These are phyloP conservation scores for Leccinum imitatum DNA, from an alignment of 768 basidiomycete species.

Conservation along the genomic window DNA sequence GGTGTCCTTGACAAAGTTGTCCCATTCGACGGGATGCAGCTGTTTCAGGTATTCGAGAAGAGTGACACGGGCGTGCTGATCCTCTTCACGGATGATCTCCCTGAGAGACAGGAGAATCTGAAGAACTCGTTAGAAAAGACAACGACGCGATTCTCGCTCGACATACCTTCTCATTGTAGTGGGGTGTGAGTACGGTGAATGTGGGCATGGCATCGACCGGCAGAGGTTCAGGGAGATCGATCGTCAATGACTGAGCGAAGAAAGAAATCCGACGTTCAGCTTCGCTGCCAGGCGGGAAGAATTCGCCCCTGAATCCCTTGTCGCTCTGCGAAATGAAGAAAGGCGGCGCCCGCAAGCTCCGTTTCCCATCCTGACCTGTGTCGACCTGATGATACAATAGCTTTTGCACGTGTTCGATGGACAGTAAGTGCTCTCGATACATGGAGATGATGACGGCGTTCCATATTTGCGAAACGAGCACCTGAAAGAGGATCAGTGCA, in stretches of 20 bases:
- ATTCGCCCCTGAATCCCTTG: conserved; percentile 79
- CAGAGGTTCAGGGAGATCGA: conserved; percentile 87
- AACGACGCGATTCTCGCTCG: not conserved
- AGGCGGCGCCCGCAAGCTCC: conserved; percentile 90
- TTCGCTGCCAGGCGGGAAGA: conserved; percentile 94
- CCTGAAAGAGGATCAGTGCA: conserved; percentile 42
- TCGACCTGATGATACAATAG: conserved; percentile 97
- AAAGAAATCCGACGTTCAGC: conserved; percentile 98
- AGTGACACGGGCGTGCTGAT: conserved; percentile 95
- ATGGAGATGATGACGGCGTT: conserved; percentile 99
- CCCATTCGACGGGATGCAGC: conserved; percentile 97
- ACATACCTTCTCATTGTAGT: conserved; percentile 94
- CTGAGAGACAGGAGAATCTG: conserved; percentile 92
- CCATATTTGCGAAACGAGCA: conserved; percentile 98
- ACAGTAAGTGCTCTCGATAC: conserved; percentile 98
- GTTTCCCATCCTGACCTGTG: conserved; percentile 75
- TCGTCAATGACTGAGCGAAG: conserved; percentile 97
- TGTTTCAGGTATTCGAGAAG: conserved; percentile 98
- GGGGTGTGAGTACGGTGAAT: conserved; percentile 96
- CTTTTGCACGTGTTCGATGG: conserved; percentile 98
- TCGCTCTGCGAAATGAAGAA: conserved; percentile 98
- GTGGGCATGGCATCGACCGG: conserved; percentile 99
- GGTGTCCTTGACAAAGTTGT: conserved; percentile 99
- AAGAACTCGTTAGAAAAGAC: conserved; percentile 7
- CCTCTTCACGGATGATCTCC: conserved; percentile 98